These are phyloP conservation scores for Sisymbrium irio DNA, from an alignment of 345 rosid species.

Conservation along the genomic window DNA sequence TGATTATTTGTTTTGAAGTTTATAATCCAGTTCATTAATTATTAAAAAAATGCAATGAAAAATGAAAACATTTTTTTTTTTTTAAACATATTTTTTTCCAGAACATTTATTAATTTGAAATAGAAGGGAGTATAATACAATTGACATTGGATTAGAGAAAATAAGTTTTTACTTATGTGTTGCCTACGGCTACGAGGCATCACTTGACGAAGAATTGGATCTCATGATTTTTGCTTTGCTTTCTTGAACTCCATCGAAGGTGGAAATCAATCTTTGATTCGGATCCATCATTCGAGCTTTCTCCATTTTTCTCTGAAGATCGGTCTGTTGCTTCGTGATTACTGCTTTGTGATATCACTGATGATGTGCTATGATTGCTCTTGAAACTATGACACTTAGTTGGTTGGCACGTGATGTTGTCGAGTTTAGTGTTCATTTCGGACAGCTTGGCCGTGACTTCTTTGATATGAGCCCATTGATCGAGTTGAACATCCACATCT, in stretches of 20 bases:
- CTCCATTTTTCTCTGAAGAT: neutral
- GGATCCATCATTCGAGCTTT: neutral
- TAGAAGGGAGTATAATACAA: no score
- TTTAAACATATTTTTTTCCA: no score
- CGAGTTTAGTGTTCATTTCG: slow-evolving; percentile 24
- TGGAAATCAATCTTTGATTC: slow-evolving; percentile 23
- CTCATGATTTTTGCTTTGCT: neutral
- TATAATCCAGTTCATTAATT: no score
- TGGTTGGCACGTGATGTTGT: slow-evolving; percentile 8
- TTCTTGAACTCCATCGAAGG: slow-evolving; percentile 17
- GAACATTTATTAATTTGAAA: no score
- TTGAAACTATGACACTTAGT: neutral
- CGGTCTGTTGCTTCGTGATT: neutral
- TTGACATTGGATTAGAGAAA: neutral
- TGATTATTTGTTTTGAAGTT: no score
- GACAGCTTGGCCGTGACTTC: slow-evolving; percentile 17
- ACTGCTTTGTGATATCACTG: neutral
- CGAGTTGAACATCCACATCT: slow-evolving; percentile 25
- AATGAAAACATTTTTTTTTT: no score
- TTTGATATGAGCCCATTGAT: slow-evolving; percentile 16
- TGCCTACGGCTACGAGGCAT: neutral
- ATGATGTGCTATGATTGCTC: neutral
- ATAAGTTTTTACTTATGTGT: neutral
- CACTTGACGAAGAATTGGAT: neutral
- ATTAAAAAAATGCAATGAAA: no score